Conservation (phyloP, 2,329 filamentous ascomycete species). For the Myrmaecium sp. region DNA sequence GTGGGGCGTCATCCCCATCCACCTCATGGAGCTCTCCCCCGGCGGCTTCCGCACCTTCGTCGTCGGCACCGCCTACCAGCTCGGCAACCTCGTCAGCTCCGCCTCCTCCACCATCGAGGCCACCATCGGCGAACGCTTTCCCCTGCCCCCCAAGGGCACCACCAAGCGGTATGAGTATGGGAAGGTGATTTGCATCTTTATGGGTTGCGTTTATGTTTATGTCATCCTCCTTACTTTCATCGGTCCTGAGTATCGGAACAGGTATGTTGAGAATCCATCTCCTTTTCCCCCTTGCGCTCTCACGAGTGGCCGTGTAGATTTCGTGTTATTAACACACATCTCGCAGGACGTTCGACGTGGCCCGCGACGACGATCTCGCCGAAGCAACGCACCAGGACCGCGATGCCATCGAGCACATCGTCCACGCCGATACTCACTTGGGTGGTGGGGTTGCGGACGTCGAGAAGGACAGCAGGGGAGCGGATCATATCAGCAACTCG, state of each 20-base stretch:
- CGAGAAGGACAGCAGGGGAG: too few relatives aligned
- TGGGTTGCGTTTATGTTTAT: constrained; percentile 62
- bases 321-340: too few relatives aligned
- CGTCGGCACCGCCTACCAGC: constrained; percentile 57
- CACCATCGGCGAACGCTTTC: constrained; percentile 57
- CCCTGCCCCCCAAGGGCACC: constrained; percentile 37
- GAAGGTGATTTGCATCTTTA: constrained; percentile 78
- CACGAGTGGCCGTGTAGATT: too few relatives aligned
- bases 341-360: constrained; percentile 15
- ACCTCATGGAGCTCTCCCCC: constrained; percentile 61
- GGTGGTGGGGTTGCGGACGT: constrained; percentile 4
- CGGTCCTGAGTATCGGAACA: constrained; percentile 37
- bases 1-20: constrained; percentile 28
- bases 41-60: constrained; percentile 58
- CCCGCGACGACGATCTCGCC: constrained; percentile 17
- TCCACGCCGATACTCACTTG: too few relatives aligned
- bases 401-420: constrained; percentile 4
- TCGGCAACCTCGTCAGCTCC: constrained; percentile 57
- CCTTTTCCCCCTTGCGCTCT: too few relatives aligned
- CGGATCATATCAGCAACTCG: too few relatives aligned
- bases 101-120: constrained; percentile 61
- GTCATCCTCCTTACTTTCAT: constrained; percentile 44
- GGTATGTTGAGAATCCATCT: too few relatives aligned
- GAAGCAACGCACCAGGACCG: constrained; percentile 9
- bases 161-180: constrained; percentile 41